Conservation (phyloP, 768 basidiomycete species). For the Rubroboletus satanas region DNA sequence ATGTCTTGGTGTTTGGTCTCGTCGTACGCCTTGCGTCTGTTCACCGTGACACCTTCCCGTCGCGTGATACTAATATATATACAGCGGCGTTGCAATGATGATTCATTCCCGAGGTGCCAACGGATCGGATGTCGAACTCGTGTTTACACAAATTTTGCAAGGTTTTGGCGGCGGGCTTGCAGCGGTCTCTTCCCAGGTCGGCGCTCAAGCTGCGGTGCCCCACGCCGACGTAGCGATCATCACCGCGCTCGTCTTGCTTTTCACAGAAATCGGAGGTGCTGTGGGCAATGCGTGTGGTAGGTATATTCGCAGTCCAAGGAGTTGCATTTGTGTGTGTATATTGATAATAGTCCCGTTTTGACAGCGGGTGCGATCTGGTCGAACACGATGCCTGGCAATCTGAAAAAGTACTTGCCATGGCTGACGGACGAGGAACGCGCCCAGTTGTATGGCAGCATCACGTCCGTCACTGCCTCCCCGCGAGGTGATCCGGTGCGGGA, state of each 20-base stretch:
- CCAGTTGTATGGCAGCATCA: conserved; percentile 54
- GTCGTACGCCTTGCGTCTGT: conserved; percentile 50
- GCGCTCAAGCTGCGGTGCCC: conserved; percentile 61
- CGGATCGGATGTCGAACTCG: conserved; percentile 51
- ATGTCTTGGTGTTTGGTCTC: conserved; percentile 54
- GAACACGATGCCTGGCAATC: conserved; percentile 58
- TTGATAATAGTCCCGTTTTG: neutral
- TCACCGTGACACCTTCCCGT: neutral
- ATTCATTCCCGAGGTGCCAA: conserved; percentile 64
- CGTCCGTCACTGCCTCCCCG: conserved; percentile 44
- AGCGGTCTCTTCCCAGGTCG: conserved; percentile 51
- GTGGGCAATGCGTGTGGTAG: conserved; percentile 60
- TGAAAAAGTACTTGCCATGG: conserved; percentile 52
- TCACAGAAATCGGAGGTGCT: conserved; percentile 66
- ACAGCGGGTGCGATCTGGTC: conserved; percentile 63
- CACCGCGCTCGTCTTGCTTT: conserved; percentile 61
- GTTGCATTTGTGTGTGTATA: neutral
- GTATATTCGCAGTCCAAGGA: conserved; percentile 8
- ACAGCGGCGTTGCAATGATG: conserved; percentile 63
- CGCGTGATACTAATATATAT: neutral
- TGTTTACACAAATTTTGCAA: conserved; percentile 67
- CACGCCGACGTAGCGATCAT: conserved; percentile 65
- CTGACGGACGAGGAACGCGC: conserved; percentile 41
- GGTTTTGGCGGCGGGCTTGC: conserved; percentile 74
- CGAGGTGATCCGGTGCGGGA: conserved; percentile 56